phyloP scores from a whole-genome alignment of 2,329 filamentous ascomycete genomes.

The Fusarium continuum region DNA sequence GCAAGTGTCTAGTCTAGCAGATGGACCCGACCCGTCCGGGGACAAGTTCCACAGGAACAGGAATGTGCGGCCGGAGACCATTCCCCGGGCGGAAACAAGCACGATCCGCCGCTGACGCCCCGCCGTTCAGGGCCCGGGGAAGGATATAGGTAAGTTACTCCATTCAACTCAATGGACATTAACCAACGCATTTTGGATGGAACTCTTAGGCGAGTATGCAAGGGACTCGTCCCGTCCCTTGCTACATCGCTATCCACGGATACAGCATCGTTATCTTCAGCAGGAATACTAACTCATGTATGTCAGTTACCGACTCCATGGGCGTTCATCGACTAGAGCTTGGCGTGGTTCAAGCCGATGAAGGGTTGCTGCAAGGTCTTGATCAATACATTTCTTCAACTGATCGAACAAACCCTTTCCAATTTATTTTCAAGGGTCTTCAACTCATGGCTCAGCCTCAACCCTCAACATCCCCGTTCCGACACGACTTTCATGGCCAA shows the following conservation, averaged over 20 bases:
- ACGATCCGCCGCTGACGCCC: not conserved
- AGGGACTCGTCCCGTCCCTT: conserved; percentile 1
- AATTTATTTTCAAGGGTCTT: not conserved
- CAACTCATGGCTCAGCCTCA: conserved; percentile 11
- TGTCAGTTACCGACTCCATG: conserved; percentile 2
- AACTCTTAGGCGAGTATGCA: conserved; percentile 9
- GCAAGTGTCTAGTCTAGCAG: conserved; percentile 5
- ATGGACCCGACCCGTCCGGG: no score
- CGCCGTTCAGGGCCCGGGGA: conserved; percentile 9
- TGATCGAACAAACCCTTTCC: not conserved
- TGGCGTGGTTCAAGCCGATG: not conserved
- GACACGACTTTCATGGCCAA: not conserved
- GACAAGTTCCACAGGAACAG: conserved; percentile 10
- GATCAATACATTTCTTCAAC: not conserved
- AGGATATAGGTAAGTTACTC: no score
- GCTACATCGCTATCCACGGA: not conserved
- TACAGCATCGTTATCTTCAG: not conserved
- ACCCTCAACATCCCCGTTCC: conserved; percentile 1
- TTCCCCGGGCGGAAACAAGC: conserved; percentile 2
- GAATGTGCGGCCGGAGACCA: not conserved
- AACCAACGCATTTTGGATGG: no score
- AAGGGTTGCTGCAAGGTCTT: not conserved
- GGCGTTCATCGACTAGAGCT: not conserved
- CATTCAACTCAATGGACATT: no score
- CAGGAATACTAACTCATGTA: conserved; percentile 3